Evolutionary conservation across 257 asterid genomes (phyloP).

Genomic region (Ehretia macrophylla): DNA sequence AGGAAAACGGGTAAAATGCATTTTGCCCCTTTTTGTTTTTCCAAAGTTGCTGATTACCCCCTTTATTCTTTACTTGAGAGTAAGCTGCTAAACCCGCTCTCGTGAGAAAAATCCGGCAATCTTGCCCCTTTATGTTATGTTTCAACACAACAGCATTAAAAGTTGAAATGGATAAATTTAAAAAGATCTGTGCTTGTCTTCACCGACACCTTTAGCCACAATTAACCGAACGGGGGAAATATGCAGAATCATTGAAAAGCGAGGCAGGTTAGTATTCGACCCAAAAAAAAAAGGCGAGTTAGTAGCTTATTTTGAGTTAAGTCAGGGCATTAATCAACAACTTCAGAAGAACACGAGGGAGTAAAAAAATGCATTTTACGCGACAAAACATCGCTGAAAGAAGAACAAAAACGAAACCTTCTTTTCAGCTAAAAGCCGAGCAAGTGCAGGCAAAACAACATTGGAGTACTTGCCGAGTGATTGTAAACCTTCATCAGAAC

Average conservation of each 20-base stretch:
- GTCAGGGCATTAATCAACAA: background rate
- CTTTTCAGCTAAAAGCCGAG: slow-evolving; percentile 57
- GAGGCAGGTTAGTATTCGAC: too few species aligned
- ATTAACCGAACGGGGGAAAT: background rate
- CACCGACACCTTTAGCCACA: too few species aligned
- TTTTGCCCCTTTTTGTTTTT: too few species aligned
- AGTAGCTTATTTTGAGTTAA: background rate
- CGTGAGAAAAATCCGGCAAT: too few species aligned
- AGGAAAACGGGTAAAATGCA: too few species aligned
- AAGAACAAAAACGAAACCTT: slow-evolving; percentile 46
- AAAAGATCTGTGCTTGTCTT: too few species aligned
- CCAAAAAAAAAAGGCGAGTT: background rate
- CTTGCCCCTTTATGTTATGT: too few species aligned
- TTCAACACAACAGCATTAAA: too few species aligned
- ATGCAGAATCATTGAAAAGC: background rate
- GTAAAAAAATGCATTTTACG: background rate
- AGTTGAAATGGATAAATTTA: too few species aligned
- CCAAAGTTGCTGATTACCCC: too few species aligned
- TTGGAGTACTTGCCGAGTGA: slow-evolving; percentile 56
- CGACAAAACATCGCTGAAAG: background rate
- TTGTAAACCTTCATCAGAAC: slow-evolving; percentile 81
- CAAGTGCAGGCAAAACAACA: slow-evolving; percentile 54
- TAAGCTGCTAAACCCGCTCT: too few species aligned
- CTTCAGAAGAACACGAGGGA: background rate
- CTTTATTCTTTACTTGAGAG: too few species aligned